phyloP scores from a whole-genome alignment of 495 filamentous ascomycete genomes.

The Talaromyces borbonicus region DNA sequence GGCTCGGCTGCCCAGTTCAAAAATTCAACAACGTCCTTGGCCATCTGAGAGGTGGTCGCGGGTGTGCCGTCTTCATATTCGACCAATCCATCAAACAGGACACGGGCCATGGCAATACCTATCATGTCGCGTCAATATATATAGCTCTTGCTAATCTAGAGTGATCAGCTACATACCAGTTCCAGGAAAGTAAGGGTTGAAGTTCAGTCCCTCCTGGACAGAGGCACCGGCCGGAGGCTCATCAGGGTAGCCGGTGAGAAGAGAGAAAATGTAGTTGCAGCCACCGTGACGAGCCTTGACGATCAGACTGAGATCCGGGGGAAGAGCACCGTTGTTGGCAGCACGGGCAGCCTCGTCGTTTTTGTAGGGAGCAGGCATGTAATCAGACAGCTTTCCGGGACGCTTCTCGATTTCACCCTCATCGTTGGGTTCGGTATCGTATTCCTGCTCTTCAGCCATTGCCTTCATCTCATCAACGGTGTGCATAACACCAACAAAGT shows the following conservation, averaged over 20 bases:
- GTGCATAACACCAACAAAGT: slow-evolving; percentile 81
- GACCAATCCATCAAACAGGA: slow-evolving; percentile 93
- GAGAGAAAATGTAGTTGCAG: slow-evolving; percentile 94
- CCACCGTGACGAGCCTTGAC: slow-evolving; percentile 96
- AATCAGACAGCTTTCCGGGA: slow-evolving; percentile 95
- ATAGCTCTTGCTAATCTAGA: background rate
- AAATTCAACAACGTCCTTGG: slow-evolving; percentile 98
- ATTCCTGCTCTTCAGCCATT: slow-evolving; percentile 95
- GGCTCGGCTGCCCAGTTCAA: slow-evolving; percentile 98
- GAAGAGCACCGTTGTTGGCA: slow-evolving; percentile 95
- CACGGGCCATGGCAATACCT: slow-evolving; percentile 97
- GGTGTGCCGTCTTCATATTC: slow-evolving; percentile 98
- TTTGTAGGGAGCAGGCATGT: slow-evolving; percentile 88
- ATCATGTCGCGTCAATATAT: background rate
- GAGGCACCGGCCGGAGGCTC: slow-evolving; percentile 81
- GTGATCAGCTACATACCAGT: slow-evolving; percentile 48
- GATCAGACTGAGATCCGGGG: slow-evolving; percentile 95
- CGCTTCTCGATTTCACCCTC: slow-evolving; percentile 97
- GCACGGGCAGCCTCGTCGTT: slow-evolving; percentile 98
- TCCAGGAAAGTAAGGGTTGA: slow-evolving; percentile 99
- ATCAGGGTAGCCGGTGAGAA: slow-evolving; percentile 97
- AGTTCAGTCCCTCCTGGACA: slow-evolving; percentile 83
- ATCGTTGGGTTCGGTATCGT: slow-evolving; percentile 96
- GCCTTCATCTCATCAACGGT: slow-evolving; percentile 97
- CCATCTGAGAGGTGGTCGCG: slow-evolving; percentile 95